Evolutionary conservation across 2,329 filamentous ascomycete genomes (phyloP).

Genomic region (Pleomassaria siparia): DNA sequence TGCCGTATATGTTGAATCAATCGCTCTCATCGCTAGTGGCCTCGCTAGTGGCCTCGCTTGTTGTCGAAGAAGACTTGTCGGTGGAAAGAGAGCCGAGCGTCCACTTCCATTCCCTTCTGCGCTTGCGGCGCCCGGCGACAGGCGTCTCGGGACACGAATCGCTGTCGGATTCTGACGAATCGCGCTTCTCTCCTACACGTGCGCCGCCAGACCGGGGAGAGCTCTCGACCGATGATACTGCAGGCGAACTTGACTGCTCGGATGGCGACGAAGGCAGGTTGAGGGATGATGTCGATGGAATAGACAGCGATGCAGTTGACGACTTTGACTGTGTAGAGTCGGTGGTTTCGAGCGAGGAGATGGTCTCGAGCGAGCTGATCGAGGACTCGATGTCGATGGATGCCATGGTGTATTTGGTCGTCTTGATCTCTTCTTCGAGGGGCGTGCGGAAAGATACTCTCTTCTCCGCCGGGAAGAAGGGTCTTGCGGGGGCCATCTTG

Average conservation of each 20-base stretch:
- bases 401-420: constrained; percentile 55
- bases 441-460: constrained; percentile 58
- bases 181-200: constrained; percentile 46
- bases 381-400: constrained; percentile 58
- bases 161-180: constrained; percentile 49
- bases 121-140: constrained; percentile 55
- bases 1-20: constrained; percentile 13
- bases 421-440: constrained; percentile 62
- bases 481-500: constrained; percentile 46
- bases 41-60: constrained; percentile 15
- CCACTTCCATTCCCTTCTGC: constrained; percentile 59
- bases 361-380: constrained; percentile 33
- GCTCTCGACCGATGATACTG: constrained; percentile 24
- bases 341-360: constrained; percentile 25
- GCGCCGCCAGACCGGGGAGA: constrained; percentile 29
- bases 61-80: constrained; percentile 23
- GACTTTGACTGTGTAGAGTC: constrained; percentile 14
- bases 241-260: constrained; percentile 13
- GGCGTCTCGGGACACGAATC: constrained; percentile 56
- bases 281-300: constrained; percentile 9
- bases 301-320: constrained; percentile 15
- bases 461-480: constrained; percentile 59
- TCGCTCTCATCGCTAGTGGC: constrained; percentile 29
- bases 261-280: constrained; percentile 12
- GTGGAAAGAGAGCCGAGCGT: constrained; percentile 52